These are phyloP conservation scores for Balakata baccata DNA, from an alignment of 345 rosid species.

Conservation along the genomic window DNA sequence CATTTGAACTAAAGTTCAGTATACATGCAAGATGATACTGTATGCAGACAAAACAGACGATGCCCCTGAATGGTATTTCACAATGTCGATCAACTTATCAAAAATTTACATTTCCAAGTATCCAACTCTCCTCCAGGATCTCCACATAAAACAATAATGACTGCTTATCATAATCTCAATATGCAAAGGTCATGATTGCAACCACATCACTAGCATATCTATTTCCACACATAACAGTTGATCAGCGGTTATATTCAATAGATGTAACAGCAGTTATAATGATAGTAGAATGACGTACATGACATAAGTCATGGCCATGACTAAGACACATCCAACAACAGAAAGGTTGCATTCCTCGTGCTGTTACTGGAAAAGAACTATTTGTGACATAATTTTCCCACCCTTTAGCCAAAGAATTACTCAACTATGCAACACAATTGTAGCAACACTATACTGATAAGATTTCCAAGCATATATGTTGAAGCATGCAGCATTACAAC, in stretches of 20 bases:
- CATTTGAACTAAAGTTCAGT: background rate
- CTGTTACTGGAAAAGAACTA: background rate
- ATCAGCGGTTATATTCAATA: too few relatives aligned
- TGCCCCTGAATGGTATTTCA: background rate
- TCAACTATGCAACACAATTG: background rate
- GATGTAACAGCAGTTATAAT: background rate
- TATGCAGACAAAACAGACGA: background rate
- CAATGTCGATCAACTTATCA: background rate
- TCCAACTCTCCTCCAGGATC: background rate
- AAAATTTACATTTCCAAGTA: background rate
- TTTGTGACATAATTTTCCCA: background rate
- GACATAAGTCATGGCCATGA: background rate
- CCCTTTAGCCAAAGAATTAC: background rate
- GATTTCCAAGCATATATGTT: background rate
- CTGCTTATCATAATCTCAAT: background rate
- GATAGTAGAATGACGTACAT: background rate
- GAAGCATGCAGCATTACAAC: background rate
- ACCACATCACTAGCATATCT: background rate
- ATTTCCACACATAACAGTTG: background rate
- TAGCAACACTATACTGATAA: background rate
- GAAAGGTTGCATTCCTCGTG: background rate
- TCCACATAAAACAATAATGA: background rate
- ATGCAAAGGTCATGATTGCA: background rate
- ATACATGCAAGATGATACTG: background rate
- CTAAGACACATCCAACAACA: background rate